Evolutionary conservation across 225 moss, liverwort and hornwort species (phyloP).

Genomic region (Anthoceros angustus): DNA sequence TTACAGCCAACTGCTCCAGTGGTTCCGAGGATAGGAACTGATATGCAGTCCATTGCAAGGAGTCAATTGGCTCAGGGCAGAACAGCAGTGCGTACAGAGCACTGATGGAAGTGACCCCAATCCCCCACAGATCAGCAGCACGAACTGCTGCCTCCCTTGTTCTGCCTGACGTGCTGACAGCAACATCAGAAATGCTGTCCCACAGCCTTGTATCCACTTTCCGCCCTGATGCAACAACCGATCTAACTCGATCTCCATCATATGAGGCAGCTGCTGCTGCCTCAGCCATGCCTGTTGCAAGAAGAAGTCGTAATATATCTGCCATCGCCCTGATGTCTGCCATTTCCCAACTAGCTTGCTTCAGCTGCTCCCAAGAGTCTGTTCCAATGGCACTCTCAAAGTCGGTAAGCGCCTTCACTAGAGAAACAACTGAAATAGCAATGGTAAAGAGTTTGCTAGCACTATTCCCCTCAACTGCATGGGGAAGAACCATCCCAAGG

Average conservation of each 20-base stretch:
- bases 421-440: constrained; percentile 53
- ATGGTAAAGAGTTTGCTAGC: constrained; percentile 44
- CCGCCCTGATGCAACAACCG: constrained; percentile 34
- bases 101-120: constrained; percentile 74
- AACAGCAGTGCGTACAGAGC: constrained; percentile 73
- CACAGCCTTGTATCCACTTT: constrained; percentile 42
- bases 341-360: constrained; percentile 41
- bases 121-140: constrained; percentile 90
- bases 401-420: constrained; percentile 44
- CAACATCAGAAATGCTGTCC: constrained; percentile 62
- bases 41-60: constrained; percentile 69
- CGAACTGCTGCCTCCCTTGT: constrained; percentile 79
- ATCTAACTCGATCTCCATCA: constrained; percentile 20
- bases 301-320: constrained; percentile 55
- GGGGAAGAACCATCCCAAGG: constrained; percentile 11
- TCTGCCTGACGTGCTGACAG: constrained; percentile 44
- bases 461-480: constrained; percentile 13
- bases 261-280: constrained; percentile 23
- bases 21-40: constrained; percentile 57
- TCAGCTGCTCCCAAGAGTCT: constrained; percentile 32
- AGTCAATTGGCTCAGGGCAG: constrained; percentile 50
- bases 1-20: constrained; percentile 48
- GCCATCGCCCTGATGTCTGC: constrained; percentile 62
- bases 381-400: constrained; percentile 42
- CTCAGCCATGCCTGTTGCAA: constrained; percentile 37